phyloP scores from a whole-genome alignment of 73 alveolate genomes.

The Tetrahymena elliotti region DNA sequence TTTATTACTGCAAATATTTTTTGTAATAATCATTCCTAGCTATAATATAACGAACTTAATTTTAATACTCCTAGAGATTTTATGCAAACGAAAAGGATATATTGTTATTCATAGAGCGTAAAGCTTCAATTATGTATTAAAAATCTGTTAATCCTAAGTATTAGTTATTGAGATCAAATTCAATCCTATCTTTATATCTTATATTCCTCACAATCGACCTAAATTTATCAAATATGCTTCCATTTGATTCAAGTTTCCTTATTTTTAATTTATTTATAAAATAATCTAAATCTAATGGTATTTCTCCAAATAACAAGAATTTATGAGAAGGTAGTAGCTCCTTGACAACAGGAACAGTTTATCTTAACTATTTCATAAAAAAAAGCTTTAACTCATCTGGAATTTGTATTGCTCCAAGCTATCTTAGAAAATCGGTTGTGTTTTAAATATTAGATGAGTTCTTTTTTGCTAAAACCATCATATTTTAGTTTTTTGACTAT shows the following conservation, averaged over 20 bases:
- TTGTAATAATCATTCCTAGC: neutral
- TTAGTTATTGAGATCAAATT: neutral
- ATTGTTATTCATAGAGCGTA: neutral
- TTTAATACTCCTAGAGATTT: neutral
- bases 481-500: neutral
- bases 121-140: neutral
- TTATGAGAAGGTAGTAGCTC: neutral
- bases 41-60: neutral
- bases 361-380: neutral
- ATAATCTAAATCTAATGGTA: neutral
- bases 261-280: neutral
- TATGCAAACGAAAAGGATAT: neutral
- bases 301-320: neutral
- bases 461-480: neutral
- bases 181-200: neutral
- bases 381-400: neutral
- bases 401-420: neutral
- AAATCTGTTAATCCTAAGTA: neutral
- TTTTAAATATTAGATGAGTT: neutral
- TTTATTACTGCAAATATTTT: neutral
- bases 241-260: neutral
- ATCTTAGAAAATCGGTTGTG: neutral
- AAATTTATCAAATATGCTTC: neutral
- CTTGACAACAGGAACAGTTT: neutral
- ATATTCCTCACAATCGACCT: neutral